Conservation (phyloP, 2,329 filamentous ascomycete genomes). For the Sporothrix pallida region DNA sequence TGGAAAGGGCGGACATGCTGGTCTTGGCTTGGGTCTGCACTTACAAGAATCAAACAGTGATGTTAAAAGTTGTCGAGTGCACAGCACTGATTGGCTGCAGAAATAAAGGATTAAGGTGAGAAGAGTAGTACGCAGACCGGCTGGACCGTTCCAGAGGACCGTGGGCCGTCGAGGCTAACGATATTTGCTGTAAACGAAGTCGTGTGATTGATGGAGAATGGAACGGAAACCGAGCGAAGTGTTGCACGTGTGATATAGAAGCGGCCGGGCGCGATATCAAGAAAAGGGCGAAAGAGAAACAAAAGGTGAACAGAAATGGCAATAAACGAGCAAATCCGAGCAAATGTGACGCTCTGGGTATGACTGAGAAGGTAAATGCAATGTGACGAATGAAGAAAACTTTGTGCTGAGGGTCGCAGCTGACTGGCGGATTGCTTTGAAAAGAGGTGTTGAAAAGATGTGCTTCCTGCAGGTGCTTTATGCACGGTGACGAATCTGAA, state of each 20-base stretch:
- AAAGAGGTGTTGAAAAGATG: slow-evolving; percentile 1
- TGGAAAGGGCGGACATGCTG: not conserved
- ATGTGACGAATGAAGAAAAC: slow-evolving; percentile 11
- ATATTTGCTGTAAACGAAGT: slow-evolving; percentile 17
- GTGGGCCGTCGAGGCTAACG: slow-evolving; percentile 17
- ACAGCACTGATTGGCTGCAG: slow-evolving; percentile 33
- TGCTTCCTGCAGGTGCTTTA: slow-evolving; percentile 26
- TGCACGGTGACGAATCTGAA: slow-evolving; percentile 29
- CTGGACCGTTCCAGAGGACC: slow-evolving; percentile 10
- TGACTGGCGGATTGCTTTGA: not conserved
- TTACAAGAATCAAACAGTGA: slow-evolving; percentile 9
- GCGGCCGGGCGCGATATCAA: slow-evolving; percentile 16
- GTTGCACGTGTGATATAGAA: slow-evolving; percentile 20
- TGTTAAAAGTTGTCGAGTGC: slow-evolving; percentile 21
- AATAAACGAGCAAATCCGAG: slow-evolving; percentile 2
- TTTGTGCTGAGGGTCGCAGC: not conserved
- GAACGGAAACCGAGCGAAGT: slow-evolving; percentile 20
- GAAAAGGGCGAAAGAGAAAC: not conserved
- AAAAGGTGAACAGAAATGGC: slow-evolving; percentile 7
- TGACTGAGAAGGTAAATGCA: slow-evolving; percentile 19
- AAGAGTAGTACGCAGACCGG: slow-evolving; percentile 8
- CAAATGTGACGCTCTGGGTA: slow-evolving; percentile 20
- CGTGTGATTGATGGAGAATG: slow-evolving; percentile 27
- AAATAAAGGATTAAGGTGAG: not conserved
- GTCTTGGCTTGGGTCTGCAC: slow-evolving; percentile 21